These are phyloP conservation scores for Fraxinus greggii DNA, from an alignment of 305 asterid genomes.

Conservation along the genomic window DNA sequence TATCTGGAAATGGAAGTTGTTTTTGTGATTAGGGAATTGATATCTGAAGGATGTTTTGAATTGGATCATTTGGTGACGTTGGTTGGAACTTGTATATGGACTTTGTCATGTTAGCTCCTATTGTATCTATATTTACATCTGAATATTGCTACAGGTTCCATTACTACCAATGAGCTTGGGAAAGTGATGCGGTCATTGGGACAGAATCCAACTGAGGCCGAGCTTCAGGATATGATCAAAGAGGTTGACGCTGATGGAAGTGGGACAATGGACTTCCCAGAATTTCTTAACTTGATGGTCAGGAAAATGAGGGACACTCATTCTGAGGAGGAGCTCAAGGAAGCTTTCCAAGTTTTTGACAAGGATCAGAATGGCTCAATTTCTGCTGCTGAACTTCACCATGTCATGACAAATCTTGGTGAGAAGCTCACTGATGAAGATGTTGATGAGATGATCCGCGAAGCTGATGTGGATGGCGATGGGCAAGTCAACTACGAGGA, in stretches of 20 bases:
- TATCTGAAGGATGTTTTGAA: not conserved
- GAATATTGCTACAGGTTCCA: conserved; percentile 50
- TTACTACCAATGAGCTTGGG: conserved; percentile 83
- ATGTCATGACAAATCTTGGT: conserved; percentile 81
- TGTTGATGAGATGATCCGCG: conserved; percentile 76
- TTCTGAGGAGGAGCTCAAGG: conserved; percentile 81
- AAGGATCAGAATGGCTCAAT: conserved; percentile 78
- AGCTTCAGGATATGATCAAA: conserved; percentile 80
- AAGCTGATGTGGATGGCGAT: conserved; percentile 79
- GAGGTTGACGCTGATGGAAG: conserved; percentile 84
- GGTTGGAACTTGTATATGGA: not conserved
- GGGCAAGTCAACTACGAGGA: conserved; percentile 83
- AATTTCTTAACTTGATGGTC: conserved; percentile 82
- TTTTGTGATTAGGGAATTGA: not conserved
- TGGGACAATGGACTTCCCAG: conserved; percentile 79
- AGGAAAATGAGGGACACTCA: conserved; percentile 80
- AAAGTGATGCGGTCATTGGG: conserved; percentile 84
- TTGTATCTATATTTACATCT: not conserved
- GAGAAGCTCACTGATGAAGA: conserved; percentile 84
- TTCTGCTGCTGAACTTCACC: conserved; percentile 80
- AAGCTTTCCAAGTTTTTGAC: conserved; percentile 79
- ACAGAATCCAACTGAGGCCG: conserved; percentile 88
- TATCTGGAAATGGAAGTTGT: not conserved
- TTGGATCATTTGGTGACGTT: not conserved
- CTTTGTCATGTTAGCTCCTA: not conserved